Conservation (phyloP, 1,284 basidiomycete genomes). For the Malassezia restricta region DNA sequence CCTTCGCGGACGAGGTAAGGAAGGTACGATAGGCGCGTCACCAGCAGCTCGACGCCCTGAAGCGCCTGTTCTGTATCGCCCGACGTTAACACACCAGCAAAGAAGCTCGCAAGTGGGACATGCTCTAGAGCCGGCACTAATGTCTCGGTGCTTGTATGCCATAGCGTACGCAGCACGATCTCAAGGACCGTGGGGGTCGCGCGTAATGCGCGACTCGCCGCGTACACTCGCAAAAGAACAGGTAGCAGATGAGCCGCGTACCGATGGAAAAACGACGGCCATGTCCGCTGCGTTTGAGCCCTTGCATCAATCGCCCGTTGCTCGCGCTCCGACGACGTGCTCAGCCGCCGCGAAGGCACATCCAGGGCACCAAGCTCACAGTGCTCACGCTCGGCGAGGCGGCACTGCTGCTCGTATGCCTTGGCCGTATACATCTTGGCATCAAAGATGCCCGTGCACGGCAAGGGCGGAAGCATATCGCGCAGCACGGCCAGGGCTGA, state of each 20-base stretch:
- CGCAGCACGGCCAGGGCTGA: constrained; percentile 37
- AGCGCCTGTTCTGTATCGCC: constrained; percentile 33
- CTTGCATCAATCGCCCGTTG: constrained; percentile 29
- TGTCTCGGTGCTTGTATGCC: constrained; percentile 34
- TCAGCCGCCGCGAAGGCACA: constrained; percentile 2
- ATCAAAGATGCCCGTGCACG: constrained; percentile 79
- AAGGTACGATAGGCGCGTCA: constrained; percentile 34
- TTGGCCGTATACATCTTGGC: constrained; percentile 79
- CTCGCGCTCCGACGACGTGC: constrained; percentile 6
- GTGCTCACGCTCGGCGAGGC: constrained; percentile 16
- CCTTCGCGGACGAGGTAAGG: constrained; percentile 36
- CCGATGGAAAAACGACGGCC: constrained; percentile 28
- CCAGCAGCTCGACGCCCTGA: constrained; percentile 44
- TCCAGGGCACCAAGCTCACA: constrained; percentile 5
- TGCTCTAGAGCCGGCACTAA: constrained; percentile 26
- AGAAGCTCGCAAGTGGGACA: constrained; percentile 41
- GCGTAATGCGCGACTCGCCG: constrained; percentile 33
- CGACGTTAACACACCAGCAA: constrained; percentile 35
- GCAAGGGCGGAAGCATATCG: constrained; percentile 38
- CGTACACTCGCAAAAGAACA: constrained; percentile 38
- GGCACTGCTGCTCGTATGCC: constrained; percentile 50
- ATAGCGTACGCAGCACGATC: constrained; percentile 38
- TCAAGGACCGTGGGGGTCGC: constrained; percentile 32
- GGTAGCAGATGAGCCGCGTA: constrained; percentile 41
- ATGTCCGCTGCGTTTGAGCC: constrained; percentile 29